phyloP scores from a whole-genome alignment of 2,329 filamentous ascomycete genomes.

The Dryadomyces quercivorus region DNA sequence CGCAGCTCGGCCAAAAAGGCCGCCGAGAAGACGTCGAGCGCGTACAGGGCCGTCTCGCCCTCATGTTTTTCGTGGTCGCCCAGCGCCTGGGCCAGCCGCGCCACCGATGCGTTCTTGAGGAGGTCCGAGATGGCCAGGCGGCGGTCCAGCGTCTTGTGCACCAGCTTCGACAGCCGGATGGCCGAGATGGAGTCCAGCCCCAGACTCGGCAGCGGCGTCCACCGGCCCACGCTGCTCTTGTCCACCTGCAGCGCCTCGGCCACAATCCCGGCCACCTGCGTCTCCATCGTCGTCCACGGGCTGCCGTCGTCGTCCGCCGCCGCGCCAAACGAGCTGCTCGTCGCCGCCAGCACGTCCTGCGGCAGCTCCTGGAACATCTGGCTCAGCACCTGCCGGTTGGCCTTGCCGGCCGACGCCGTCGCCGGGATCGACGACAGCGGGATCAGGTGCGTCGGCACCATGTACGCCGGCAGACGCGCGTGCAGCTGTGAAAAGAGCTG shows the following conservation, averaged over 20 bases:
- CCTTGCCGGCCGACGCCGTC: slow-evolving; percentile 58
- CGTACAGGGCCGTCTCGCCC: background rate
- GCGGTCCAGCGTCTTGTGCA: slow-evolving; percentile 33
- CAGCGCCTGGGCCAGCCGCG: slow-evolving; percentile 37
- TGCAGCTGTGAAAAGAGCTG: slow-evolving; percentile 42
- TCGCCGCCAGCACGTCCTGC: slow-evolving; percentile 17
- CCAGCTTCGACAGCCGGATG: slow-evolving; percentile 50
- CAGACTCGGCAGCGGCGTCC: slow-evolving; percentile 63
- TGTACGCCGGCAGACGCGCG: slow-evolving; percentile 55
- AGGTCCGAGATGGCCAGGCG: slow-evolving; percentile 56
- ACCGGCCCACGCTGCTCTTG: slow-evolving; percentile 37
- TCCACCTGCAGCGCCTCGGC: slow-evolving; percentile 34
- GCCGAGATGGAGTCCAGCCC: slow-evolving; percentile 78
- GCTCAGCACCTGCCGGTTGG: slow-evolving; percentile 46
- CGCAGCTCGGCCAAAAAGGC: slow-evolving; percentile 12
- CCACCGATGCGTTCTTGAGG: slow-evolving; percentile 55
- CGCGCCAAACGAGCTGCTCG: background rate
- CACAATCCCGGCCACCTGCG: slow-evolving; percentile 40
- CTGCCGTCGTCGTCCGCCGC: background rate
- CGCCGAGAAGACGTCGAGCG: slow-evolving; percentile 16
- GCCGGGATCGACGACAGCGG: slow-evolving; percentile 58
- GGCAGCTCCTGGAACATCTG: slow-evolving; percentile 33
- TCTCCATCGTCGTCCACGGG: slow-evolving; percentile 32
- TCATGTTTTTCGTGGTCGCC: no score
- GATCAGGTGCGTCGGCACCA: slow-evolving; percentile 65